Base-by-base conservation (phyloP, 176 grass and related monocot genomes). In the Cenchrus fungigraminus region DNA sequence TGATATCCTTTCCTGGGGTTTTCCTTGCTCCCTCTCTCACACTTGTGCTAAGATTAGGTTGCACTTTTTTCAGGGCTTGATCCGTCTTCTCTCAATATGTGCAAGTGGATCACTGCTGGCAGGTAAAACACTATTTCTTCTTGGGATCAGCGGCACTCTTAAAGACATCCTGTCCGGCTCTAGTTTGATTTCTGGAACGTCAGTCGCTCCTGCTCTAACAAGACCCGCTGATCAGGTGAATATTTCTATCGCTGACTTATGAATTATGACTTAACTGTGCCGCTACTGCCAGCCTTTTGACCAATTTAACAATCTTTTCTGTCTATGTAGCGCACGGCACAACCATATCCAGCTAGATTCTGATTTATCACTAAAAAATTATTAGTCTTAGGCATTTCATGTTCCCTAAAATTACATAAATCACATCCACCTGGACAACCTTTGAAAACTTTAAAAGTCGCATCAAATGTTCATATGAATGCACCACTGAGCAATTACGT, bases 111-210 rank as follows among this genome's bases (percentile, higher is more conserved):
- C 95, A 6, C 87, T 92, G 12, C 70, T 98, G 79, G 91, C 87
- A 51, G 84, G 87, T 78, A 98, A 98, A 82, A 95, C 91, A 72
- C 91, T 98, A 37, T 84, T 98, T n/a, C 91, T 98, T 81, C 82
- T 95, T 81, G 92, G 87, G 79, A 91, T 98, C 73, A 98, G 89
- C 31, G 76, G 95, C 74, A 98, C 92, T 65, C 88, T 98, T 68
- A 98, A 95, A 86, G 95, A 98, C 31, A 95, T 98, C 54, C 92
- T 98, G 73, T 93, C 86, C 53, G 89, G 91, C 32, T 93, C 95
- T 64, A 83, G 85, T 40, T 84, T 98, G 73, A 81, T 95, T 87
- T 25, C 92, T 51, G 92, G 95, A 79, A 10, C 89, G 72, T 88
- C 87, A 31, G 87, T 91, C 19, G 86, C 89, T 12, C 91, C 95